Evolutionary conservation across 805 yeast species (phyloP), one percentile per base, ranked within the genome.

Genomic region (Lachancea sp.): DNA sequence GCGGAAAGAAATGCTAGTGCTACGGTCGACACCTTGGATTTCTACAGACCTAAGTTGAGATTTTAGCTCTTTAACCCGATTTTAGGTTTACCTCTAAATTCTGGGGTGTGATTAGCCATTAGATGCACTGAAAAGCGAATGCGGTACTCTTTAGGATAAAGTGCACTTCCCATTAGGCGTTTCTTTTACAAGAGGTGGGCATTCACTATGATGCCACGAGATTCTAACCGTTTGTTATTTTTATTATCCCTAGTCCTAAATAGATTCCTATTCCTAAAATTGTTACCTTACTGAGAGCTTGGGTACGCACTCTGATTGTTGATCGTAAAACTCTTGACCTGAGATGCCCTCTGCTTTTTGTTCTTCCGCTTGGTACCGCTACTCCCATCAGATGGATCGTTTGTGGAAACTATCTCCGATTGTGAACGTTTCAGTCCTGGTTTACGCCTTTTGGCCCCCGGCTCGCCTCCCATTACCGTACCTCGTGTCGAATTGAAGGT

Each of bases 371-470:
- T 36, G 8, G 26, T 18, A 15, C 19, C 6, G 31, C 11, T 34
- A 17, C 32, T 13, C 6, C 21, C 18, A 17, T 30, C 22, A 30
- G 21, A 15, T 9, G 32, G n/a, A 6, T 15, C 20, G 16, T 8
- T 33, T 4, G 28, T 22, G 8, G 39, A 23, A 16, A 37, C 48
- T 13, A 54, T 47, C 26, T 52, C 39, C 11, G 63, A 56, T 39
- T 53, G 54, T 8, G 63, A 50, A 37, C 60, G 44, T 34, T 55
- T 57, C 31, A 55, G 41, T 15, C 36, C 42, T 16, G 41, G 43
- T 36, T 43, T 51, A 16, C 42, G 45, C 23, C 32, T 48, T 26
- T 36, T 19, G 25, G 36, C 20, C 15, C 42, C 47, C 12, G 46
- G 33, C 13, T 49, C 48, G 30, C 36, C 31, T 8, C 36, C 40